Percentiles rank a stretch among this genome's conserved stretches.
phyloP scores from a whole-genome alignment of 345 rosid genomes.

The Eucalyptus marginata region DNA sequence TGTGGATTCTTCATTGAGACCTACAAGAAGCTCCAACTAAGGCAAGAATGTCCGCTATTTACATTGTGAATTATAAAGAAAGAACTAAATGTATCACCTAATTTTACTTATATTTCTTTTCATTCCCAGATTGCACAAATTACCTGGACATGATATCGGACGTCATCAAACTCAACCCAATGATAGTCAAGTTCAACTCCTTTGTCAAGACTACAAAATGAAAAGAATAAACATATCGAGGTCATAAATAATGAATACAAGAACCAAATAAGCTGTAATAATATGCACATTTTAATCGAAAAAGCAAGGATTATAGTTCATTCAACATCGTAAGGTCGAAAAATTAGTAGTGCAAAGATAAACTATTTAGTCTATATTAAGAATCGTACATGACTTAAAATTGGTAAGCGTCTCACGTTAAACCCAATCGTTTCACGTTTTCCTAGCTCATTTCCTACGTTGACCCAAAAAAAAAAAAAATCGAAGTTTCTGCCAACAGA shows the following conservation, averaged over 20 bases:
- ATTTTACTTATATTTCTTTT: background rate
- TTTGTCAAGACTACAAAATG: constrained; percentile 59
- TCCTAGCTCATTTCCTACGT: background rate
- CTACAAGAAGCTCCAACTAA: constrained; percentile 14
- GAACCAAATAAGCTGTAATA: background rate
- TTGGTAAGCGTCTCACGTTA: background rate
- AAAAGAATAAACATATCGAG: background rate
- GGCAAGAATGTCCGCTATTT: background rate
- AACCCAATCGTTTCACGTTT: background rate
- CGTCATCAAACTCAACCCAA: constrained; percentile 91
- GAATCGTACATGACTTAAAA: background rate
- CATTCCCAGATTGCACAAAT: background rate
- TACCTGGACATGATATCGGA: constrained; percentile 95
- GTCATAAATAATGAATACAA: background rate
- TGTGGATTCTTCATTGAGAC: constrained; percentile 85
- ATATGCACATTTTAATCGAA: background rate
- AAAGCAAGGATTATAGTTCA: background rate
- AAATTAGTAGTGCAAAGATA: background rate
- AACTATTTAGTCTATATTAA: background rate
- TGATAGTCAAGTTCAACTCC: constrained; percentile 84
- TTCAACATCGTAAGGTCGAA: background rate
- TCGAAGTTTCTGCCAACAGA: background rate
- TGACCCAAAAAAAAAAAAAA: background rate
- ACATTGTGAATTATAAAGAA: background rate
- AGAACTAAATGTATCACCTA: background rate